Conservation (phyloP, 257 asterid genomes). For the Scutellaria minor region DNA sequence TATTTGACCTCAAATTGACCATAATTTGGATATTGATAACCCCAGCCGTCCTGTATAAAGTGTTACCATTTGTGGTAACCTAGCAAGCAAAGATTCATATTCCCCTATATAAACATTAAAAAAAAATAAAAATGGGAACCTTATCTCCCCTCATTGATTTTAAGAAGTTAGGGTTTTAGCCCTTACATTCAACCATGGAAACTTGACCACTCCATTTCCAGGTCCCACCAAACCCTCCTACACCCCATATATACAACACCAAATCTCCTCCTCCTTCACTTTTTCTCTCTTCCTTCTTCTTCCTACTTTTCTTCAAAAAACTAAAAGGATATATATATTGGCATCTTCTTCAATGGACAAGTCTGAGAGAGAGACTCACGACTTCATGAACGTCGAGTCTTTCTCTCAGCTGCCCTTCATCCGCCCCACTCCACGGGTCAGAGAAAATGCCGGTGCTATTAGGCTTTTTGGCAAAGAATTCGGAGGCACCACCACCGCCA, state of each 20-base stretch:
- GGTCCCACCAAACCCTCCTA: slow-evolving; percentile 40
- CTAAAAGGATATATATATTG: background rate
- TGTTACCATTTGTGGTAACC: background rate
- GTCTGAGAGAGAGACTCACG: slow-evolving; percentile 62
- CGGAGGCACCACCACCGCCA: slow-evolving; percentile 25
- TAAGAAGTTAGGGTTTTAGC: slow-evolving; percentile 43
- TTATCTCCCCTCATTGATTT: slow-evolving; percentile 25
- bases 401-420: slow-evolving; percentile 87
- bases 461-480: slow-evolving; percentile 79
- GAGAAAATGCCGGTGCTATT: slow-evolving; percentile 41
- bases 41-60: no score
- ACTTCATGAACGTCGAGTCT: slow-evolving; percentile 79
- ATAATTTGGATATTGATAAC: no score
- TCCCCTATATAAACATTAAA: background rate
- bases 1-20: no score
- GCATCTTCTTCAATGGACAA: slow-evolving; percentile 55
- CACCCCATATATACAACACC: slow-evolving; percentile 23
- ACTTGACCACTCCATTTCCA: slow-evolving; percentile 43
- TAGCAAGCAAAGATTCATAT: background rate
- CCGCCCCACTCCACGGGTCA: slow-evolving; percentile 51
- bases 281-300: slow-evolving; percentile 2
- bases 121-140: slow-evolving; percentile 14
- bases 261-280: background rate
- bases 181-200: slow-evolving; percentile 36
- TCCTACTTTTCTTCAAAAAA: background rate